These are phyloP conservation scores for Xylona heveae DNA, from an alignment of 495 filamentous ascomycete genomes.

Conservation along the genomic window DNA sequence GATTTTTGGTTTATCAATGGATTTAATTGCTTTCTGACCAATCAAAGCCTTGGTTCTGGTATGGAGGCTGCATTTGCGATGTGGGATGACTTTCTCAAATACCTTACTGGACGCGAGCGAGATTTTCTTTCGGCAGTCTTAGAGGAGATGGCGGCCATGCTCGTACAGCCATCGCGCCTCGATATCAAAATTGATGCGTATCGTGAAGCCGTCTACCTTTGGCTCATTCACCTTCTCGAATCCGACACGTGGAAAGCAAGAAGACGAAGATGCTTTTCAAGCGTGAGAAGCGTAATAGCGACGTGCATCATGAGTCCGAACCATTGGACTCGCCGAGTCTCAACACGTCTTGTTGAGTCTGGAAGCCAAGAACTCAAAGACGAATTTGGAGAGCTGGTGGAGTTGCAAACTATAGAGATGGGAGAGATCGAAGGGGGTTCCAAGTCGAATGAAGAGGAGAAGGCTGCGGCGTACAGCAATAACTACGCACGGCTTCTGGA, in stretches of 20 bases:
- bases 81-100: conserved; percentile 2
- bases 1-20: neutral
- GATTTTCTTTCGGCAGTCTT: conserved; percentile 1
- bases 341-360: neutral
- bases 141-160: neutral
- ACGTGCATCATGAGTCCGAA: conserved; percentile 1
- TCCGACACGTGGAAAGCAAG: neutral
- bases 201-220: neutral
- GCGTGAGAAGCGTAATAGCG: neutral
- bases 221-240: conserved; percentile 2
- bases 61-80: neutral
- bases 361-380: neutral
- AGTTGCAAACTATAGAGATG: neutral
- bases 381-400: neutral
- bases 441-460: neutral
- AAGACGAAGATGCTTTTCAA: too few relatives aligned
- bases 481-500: too few relatives aligned
- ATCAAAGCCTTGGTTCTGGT: neutral
- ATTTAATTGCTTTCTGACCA: neutral
- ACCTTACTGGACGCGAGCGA: neutral
- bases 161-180: neutral
- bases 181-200: neutral
- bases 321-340: neutral
- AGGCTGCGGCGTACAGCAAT: too few relatives aligned
- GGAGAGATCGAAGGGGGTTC: neutral